A percentile compares a stretch with the other conserved stretches of the same genome.
These are phyloP conservation scores for Coprinopsis cinerea DNA, from an alignment of 768 basidiomycete species.

Conservation along the genomic window DNA sequence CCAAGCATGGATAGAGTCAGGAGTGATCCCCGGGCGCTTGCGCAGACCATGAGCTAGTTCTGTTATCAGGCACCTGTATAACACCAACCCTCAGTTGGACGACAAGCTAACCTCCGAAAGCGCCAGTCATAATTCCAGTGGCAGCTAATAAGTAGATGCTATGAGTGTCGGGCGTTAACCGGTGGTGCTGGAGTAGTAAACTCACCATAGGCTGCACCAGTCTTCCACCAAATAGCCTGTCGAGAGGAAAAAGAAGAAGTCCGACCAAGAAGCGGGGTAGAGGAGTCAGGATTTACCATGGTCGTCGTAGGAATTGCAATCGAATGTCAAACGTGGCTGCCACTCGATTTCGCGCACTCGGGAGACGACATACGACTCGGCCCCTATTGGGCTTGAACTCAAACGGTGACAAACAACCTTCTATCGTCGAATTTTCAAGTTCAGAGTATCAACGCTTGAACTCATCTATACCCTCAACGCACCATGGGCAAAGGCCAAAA, in stretches of 20 bases:
- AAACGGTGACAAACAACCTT: not conserved
- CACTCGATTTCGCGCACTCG: too few species aligned
- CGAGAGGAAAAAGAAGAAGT: slow-evolving; percentile 11
- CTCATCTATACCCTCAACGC: slow-evolving; percentile 3
- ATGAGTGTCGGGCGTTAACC: not conserved
- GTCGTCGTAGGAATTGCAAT: not conserved
- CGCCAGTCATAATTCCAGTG: slow-evolving; percentile 56
- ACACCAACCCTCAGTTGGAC: too few species aligned
- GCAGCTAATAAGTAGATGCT: slow-evolving; percentile 15
- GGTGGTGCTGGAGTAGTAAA: too few species aligned
- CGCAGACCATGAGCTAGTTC: slow-evolving; percentile 49
- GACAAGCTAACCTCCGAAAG: slow-evolving; percentile 55
- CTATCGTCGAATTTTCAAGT: slow-evolving; percentile 9
- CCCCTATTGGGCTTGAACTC: not conserved
- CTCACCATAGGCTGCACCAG: slow-evolving; percentile 38
- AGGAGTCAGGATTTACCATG: slow-evolving; percentile 20
- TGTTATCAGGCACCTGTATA: not conserved
- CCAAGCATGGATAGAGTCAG: slow-evolving; percentile 55
- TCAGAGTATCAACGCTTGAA: not conserved
- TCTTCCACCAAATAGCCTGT: slow-evolving; percentile 32
- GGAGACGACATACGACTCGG: too few species aligned
- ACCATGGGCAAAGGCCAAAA: slow-evolving; percentile 78
- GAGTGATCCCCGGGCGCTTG: slow-evolving; percentile 37
- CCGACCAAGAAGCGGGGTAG: slow-evolving; percentile 24
- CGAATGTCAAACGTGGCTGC: not conserved